Base-by-base conservation (phyloP, 139 green algal species). In the Tetradesmus lagerheimii region DNA sequence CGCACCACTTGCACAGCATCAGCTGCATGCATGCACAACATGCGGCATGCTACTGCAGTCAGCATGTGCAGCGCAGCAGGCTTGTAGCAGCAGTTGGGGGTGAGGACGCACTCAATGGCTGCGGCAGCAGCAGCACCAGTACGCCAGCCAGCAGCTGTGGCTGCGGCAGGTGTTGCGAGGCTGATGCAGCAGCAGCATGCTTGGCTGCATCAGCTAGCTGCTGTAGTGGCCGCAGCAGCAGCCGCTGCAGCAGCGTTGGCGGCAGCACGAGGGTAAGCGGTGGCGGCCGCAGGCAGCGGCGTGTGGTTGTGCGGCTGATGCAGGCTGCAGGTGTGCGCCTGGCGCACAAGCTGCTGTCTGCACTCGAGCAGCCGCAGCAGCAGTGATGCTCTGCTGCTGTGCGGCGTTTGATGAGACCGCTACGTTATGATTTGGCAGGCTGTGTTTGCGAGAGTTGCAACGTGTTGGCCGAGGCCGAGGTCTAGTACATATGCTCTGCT, bases 281-380 rank as follows among this genome's bases (percentile, higher is more conserved):
- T 4, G 43, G 80, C n/a, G 80, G 47, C 37, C 84, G 43, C 39
- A 67, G 80, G 62, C 66, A 79, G 64, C 43, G 88, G 64, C 43
- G 88, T 11, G 37, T 91, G 64, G 50, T 91, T 20, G 64, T 91
- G 64, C 84, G 80, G 45, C 64, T 91, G 88, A 88, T 91, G 62
- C 88, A 91, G 80, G 80, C 88, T 8, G 88, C 88, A 4, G 34
- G 80, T 20, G 64, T 88, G 39, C 39, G 88, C 1, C 25, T 88
- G 9, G 88, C 67, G 16, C 88, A 88, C 64, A 74, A 31, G 43
- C 41, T 91, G 41, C 83, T 89, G 45, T 84, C 78, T n/a, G 41
- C 78, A 34, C 18, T 64, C 0, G 78, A 84, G 37, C 37, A 47
- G 37, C n/a, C 71, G 29, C 71, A 41, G 76, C 57, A n/a, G 57